A percentile compares a stretch with the other conserved stretches of the same genome.
These are phyloP conservation scores for Fomitopsis schrenkii DNA, from an alignment of 1,284 basidiomycete species.

Conservation along the genomic window DNA sequence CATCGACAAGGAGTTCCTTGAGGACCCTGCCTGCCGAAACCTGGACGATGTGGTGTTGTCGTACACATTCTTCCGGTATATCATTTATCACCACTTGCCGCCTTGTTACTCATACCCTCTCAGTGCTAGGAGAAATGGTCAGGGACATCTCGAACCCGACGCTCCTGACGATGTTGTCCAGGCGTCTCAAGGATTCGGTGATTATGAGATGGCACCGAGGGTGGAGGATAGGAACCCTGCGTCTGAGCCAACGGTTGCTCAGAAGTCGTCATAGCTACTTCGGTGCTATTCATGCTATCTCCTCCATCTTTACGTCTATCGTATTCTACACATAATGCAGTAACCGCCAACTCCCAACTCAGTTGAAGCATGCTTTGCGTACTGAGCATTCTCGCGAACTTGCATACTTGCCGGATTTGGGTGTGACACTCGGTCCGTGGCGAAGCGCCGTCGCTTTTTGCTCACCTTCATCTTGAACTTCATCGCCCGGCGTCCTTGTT, in stretches of 20 bases:
- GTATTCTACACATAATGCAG: not conserved
- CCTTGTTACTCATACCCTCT: not conserved
- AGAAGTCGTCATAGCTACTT: not conserved
- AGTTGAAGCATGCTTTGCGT: not conserved
- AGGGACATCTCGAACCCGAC: conserved; percentile 84
- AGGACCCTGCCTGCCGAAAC: conserved; percentile 84
- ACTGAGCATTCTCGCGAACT: not conserved
- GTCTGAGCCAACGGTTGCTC: not conserved
- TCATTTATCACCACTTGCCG: not conserved
- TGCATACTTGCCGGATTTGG: too few relatives aligned
- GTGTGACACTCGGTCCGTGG: too few relatives aligned
- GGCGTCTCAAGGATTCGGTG: conserved; percentile 72
- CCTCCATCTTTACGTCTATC: not conserved
- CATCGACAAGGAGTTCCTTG: conserved; percentile 94
- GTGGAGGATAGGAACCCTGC: conserved; percentile 25
- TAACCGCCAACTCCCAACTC: not conserved
- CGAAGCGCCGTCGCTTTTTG: too few relatives aligned
- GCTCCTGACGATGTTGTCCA: conserved; percentile 77
- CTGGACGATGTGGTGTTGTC: conserved; percentile 92
- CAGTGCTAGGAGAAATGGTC: conserved; percentile 77
- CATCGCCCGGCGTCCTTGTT: too few relatives aligned
- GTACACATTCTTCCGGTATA: conserved; percentile 96
- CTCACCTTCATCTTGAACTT: not conserved
- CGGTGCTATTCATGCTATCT: not conserved
- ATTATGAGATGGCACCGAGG: conserved; percentile 45